These are phyloP conservation scores for Chaetomium cochliodes DNA, from an alignment of 495 filamentous ascomycete species.

Conservation along the genomic window DNA sequence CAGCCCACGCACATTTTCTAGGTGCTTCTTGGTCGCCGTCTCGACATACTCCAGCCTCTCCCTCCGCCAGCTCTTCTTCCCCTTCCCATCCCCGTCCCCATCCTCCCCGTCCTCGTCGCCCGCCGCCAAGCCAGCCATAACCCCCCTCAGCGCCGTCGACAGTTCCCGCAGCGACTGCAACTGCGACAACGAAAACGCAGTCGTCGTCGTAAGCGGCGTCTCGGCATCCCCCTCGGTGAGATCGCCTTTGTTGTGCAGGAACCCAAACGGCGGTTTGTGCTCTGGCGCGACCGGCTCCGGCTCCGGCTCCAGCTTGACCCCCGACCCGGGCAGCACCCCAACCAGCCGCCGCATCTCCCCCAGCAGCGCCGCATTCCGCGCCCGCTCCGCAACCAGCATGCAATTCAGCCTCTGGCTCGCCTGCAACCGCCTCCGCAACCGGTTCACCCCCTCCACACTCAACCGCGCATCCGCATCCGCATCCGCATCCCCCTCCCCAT, in stretches of 20 bases:
- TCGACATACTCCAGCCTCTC: constrained; percentile 76
- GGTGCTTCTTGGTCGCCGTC: constrained; percentile 57
- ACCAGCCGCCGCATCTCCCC: constrained; percentile 60
- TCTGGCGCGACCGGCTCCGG: neutral
- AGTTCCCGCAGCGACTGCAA: constrained; percentile 71
- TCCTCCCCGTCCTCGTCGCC: constrained; percentile 37
- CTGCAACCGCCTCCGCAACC: constrained; percentile 71
- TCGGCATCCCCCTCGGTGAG: constrained; percentile 44
- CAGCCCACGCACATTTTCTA: constrained; percentile 55
- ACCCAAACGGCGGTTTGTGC: constrained; percentile 44
- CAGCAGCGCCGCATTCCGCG: constrained; percentile 73
- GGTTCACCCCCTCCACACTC: constrained; percentile 45
- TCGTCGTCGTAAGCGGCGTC: constrained; percentile 66
- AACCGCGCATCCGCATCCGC: constrained; percentile 21
- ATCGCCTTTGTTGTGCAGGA: constrained; percentile 47
- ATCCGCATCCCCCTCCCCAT: constrained; percentile 8
- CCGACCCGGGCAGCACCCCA: constrained; percentile 25
- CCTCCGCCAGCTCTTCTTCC: constrained; percentile 49
- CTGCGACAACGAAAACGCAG: constrained; percentile 77
- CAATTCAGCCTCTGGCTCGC: constrained; percentile 78
- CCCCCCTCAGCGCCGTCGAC: constrained; percentile 60
- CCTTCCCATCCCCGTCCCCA: constrained; percentile 22
- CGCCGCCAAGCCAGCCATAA: constrained; percentile 53
- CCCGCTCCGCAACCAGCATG: constrained; percentile 68
- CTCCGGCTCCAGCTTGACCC: constrained; percentile 16